A percentile compares a stretch with the other conserved stretches of the same genome.
Evolutionary conservation across 2,329 filamentous ascomycete species (phyloP).

Genomic region (Colletotrichum euphorbiae): DNA sequence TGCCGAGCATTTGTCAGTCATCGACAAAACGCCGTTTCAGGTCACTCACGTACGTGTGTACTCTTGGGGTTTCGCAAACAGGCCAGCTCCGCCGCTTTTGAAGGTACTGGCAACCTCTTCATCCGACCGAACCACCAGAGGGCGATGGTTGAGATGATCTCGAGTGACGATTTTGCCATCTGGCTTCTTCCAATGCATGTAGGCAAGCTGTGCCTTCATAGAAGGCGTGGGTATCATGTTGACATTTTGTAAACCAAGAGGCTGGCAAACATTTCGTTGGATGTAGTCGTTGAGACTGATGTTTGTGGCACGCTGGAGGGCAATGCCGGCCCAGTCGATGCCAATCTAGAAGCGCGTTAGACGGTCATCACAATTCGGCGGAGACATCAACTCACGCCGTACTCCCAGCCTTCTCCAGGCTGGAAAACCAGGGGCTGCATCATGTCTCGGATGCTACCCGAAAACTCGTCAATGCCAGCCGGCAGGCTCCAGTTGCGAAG

Average conservation of each 20-base stretch:
- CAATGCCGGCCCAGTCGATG: conserved; percentile 66
- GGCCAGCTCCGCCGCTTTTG: conserved; percentile 71
- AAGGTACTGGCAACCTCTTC: conserved; percentile 52
- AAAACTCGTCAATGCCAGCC: conserved; percentile 68
- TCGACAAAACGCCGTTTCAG: no score
- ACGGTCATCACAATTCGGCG: not conserved
- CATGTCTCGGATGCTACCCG: conserved; percentile 63
- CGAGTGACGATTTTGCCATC: conserved; percentile 54
- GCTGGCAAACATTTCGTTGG: conserved; percentile 59
- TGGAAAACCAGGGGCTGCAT: conserved; percentile 69
- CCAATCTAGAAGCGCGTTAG: conserved; percentile 50
- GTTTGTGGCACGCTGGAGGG: conserved; percentile 58
- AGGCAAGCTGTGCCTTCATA: conserved; percentile 66
- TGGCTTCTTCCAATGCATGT: conserved; percentile 65
- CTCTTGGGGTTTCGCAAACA: conserved; percentile 69
- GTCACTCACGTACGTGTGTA: conserved; percentile 61
- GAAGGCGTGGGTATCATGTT: conserved; percentile 67
- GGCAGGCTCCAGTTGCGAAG: conserved; percentile 61
- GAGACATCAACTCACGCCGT: conserved; percentile 58
- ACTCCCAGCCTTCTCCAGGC: conserved; percentile 71
- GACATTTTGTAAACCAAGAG: conserved; percentile 61
- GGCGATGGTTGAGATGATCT: conserved; percentile 63
- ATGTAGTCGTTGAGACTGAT: conserved; percentile 61
- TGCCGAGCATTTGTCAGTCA: conserved; percentile 43
- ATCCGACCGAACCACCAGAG: conserved; percentile 55